Percentiles rank a stretch among this genome's conserved stretches.
Conservation (phyloP, 169 alveolate genomes). For the Plasmodium berghei region DNA sequence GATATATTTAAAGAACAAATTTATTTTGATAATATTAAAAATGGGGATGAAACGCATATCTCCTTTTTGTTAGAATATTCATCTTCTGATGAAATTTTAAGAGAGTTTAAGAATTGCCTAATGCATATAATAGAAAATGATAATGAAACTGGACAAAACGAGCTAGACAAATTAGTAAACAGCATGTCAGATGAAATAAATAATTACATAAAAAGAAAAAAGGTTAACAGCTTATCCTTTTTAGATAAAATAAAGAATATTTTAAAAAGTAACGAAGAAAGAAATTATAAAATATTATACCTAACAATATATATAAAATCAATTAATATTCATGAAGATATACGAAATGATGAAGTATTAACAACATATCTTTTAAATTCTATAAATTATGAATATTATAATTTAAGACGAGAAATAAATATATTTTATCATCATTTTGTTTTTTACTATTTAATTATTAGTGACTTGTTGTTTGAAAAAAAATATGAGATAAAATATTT, state of each 20-base stretch:
- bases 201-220: constrained; percentile 34
- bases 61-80: constrained; percentile 13
- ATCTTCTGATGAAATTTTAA: constrained; percentile 32
- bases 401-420: constrained; percentile 49
- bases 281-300: constrained; percentile 41
- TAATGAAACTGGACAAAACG: not conserved
- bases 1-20: constrained; percentile 27
- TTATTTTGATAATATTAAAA: constrained; percentile 6
- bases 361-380: constrained; percentile 37
- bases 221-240: constrained; percentile 17
- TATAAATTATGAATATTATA: constrained; percentile 63
- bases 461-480: constrained; percentile 14
- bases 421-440: constrained; percentile 43
- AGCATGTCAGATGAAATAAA: constrained; percentile 19
- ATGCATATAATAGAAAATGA: constrained; percentile 15
- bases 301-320: constrained; percentile 69
- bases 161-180: constrained; percentile 7
- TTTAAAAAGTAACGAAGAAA: constrained; percentile 34
- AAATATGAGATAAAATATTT: constrained; percentile 29
- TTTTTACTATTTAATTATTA: constrained; percentile 31
- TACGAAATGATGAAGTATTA: constrained; percentile 43
- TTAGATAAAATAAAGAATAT: constrained; percentile 38
- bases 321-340: constrained; percentile 57
- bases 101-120: constrained; percentile 19
- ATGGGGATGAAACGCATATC: not conserved